Conservation (phyloP, 2,329 filamentous ascomycete genomes). For the Cercospora beticola region DNA sequence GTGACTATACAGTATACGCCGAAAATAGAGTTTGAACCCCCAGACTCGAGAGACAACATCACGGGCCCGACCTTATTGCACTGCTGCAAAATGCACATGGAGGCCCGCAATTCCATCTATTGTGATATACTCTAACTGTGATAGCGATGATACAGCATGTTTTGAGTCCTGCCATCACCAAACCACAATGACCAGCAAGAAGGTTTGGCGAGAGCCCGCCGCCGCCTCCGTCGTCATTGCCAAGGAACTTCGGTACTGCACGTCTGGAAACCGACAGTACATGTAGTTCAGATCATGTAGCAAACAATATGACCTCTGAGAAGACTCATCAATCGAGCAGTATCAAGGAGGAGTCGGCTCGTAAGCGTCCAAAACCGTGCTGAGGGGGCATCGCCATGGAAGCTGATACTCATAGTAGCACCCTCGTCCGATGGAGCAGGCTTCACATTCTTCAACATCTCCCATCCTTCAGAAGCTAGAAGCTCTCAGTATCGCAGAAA, state of each 20-base stretch:
- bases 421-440: neutral
- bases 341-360: neutral
- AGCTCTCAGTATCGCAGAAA: neutral
- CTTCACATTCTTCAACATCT: neutral
- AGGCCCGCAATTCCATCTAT: no score
- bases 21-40: no score
- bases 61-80: no score
- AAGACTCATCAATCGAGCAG: neutral
- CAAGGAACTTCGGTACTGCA: neutral
- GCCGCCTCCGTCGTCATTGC: neutral
- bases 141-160: no score
- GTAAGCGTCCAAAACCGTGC: neutral
- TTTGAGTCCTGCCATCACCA: no score
- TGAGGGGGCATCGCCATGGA: neutral
- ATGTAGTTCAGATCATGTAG: no score
- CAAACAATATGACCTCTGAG: neutral
- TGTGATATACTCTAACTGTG: no score
- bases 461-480: neutral
- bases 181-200: neutral
- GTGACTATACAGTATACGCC: no score
- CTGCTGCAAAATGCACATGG: no score
- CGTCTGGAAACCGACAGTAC: neutral
- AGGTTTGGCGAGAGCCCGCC: neutral
- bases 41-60: no score
- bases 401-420: neutral